Evolutionary conservation across 176 grass and related monocot species (phyloP).

Genomic region (Aechmea fasciata): DNA sequence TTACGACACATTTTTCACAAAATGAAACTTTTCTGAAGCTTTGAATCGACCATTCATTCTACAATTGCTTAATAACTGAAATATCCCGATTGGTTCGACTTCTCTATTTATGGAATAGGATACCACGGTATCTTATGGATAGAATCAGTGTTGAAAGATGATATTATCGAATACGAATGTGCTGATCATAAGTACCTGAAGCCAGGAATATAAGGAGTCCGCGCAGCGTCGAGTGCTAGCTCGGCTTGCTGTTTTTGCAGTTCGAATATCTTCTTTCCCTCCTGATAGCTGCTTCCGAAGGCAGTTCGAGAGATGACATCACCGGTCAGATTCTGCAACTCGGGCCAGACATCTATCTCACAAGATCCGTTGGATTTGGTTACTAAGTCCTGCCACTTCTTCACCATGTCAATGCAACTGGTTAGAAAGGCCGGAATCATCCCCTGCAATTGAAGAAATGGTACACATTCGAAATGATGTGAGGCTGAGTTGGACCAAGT

Average conservation of each 20-base stretch:
- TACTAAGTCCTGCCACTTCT: conserved; percentile 32
- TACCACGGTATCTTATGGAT: too few relatives aligned
- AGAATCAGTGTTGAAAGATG: too few relatives aligned
- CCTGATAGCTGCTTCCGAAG: conserved; percentile 60
- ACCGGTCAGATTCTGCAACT: conserved; percentile 55
- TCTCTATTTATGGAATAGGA: too few relatives aligned
- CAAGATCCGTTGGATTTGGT: conserved; percentile 8
- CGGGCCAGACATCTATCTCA: conserved; percentile 51
- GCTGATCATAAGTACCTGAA: conserved; percentile 26
- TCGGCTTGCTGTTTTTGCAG: conserved; percentile 52
- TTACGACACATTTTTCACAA: too few relatives aligned
- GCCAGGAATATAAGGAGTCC: conserved; percentile 39
- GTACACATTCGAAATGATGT: too few relatives aligned
- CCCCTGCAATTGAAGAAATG: conserved; percentile 10
- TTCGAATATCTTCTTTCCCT: conserved; percentile 61
- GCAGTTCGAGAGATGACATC: conserved; percentile 67
- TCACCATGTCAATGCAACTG: conserved; percentile 40
- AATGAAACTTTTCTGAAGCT: too few relatives aligned
- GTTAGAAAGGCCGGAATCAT: conserved; percentile 52
- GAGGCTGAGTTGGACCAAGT: too few relatives aligned
- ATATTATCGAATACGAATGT: too few relatives aligned
- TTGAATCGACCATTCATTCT: neutral
- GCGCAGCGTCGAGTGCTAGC: conserved; percentile 22
- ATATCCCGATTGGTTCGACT: too few relatives aligned
- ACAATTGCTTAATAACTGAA: neutral